Evolutionary conservation across 2,329 filamentous ascomycete species (phyloP).

Genomic region (Escovopsis sp.): DNA sequence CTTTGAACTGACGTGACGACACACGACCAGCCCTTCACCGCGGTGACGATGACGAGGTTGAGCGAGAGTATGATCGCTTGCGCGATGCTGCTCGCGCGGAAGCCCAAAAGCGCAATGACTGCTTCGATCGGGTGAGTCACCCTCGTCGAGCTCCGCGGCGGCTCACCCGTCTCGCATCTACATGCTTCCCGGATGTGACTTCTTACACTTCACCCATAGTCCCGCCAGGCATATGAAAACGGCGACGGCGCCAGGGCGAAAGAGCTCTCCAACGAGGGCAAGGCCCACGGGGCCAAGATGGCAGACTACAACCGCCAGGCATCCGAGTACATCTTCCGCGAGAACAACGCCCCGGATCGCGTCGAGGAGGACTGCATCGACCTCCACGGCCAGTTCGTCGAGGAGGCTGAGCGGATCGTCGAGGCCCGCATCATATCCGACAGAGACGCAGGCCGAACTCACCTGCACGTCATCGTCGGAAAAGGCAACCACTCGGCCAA

Average conservation of each 20-base stretch:
- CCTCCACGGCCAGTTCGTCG: slow-evolving; percentile 84
- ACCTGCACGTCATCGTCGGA: slow-evolving; percentile 90
- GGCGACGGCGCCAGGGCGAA: slow-evolving; percentile 80
- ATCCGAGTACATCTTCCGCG: slow-evolving; percentile 85
- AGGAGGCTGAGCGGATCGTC: slow-evolving; percentile 85
- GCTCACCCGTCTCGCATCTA: too few species aligned
- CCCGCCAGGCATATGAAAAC: slow-evolving; percentile 63
- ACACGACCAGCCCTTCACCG: slow-evolving; percentile 55
- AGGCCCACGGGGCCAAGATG: slow-evolving; percentile 69
- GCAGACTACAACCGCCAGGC: slow-evolving; percentile 84
- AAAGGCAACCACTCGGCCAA: slow-evolving; percentile 77
- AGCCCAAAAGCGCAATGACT: slow-evolving; percentile 60
- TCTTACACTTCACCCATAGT: slow-evolving; percentile 43
- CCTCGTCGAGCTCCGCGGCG: too few species aligned
- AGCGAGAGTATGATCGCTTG: slow-evolving; percentile 84
- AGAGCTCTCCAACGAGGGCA: slow-evolving; percentile 69
- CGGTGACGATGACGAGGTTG: slow-evolving; percentile 47
- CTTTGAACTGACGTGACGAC: slow-evolving; percentile 2
- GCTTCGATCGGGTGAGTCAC: slow-evolving; percentile 57
- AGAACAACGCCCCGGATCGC: slow-evolving; percentile 70
- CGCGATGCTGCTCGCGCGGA: slow-evolving; percentile 71
- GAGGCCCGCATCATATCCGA: slow-evolving; percentile 74
- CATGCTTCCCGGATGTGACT: too few species aligned
- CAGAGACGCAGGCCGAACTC: slow-evolving; percentile 54
- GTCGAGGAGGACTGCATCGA: slow-evolving; percentile 76